Evolutionary conservation across 345 rosid genomes (phyloP).

Genomic region (Schrenkiella parvula): DNA sequence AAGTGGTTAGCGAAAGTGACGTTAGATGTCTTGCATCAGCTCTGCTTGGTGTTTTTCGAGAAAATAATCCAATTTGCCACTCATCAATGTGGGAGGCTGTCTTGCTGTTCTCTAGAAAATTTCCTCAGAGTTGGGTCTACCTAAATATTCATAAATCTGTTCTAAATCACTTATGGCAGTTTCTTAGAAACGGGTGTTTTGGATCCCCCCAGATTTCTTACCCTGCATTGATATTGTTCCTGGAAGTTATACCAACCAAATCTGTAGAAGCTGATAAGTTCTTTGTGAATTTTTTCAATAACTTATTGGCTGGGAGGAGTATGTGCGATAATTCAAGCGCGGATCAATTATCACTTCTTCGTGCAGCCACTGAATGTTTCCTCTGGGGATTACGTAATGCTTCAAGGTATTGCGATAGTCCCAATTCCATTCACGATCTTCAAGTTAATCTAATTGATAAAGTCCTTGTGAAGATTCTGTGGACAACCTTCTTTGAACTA

Average conservation of each 20-base stretch:
- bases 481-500: slow-evolving; percentile 56
- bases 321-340: slow-evolving; percentile 44
- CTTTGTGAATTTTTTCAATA: slow-evolving; percentile 64
- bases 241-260: slow-evolving; percentile 62
- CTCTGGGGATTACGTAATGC: slow-evolving; percentile 75
- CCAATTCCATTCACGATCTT: slow-evolving; percentile 44
- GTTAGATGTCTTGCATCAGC: slow-evolving; percentile 59
- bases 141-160: slow-evolving; percentile 66
- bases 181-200: slow-evolving; percentile 81
- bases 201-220: slow-evolving; percentile 87
- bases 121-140: slow-evolving; percentile 72
- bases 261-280: slow-evolving; percentile 57
- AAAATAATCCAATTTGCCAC: slow-evolving; percentile 83
- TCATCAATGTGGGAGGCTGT: slow-evolving; percentile 89
- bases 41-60: slow-evolving; percentile 82
- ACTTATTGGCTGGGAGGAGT: slow-evolving; percentile 81
- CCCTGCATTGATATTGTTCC: slow-evolving; percentile 77
- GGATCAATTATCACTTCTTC: slow-evolving; percentile 54
- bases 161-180: slow-evolving; percentile 64
- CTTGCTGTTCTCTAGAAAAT: slow-evolving; percentile 66
- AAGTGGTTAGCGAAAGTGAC: slow-evolving; percentile 58
- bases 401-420: slow-evolving; percentile 59
- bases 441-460: slow-evolving; percentile 51
- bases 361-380: slow-evolving; percentile 74
- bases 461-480: slow-evolving; percentile 67